A percentile compares a stretch with the other conserved stretches of the same genome.
Conservation (phyloP, 208 protist species). For the Balamuthia mandrillaris region DNA sequence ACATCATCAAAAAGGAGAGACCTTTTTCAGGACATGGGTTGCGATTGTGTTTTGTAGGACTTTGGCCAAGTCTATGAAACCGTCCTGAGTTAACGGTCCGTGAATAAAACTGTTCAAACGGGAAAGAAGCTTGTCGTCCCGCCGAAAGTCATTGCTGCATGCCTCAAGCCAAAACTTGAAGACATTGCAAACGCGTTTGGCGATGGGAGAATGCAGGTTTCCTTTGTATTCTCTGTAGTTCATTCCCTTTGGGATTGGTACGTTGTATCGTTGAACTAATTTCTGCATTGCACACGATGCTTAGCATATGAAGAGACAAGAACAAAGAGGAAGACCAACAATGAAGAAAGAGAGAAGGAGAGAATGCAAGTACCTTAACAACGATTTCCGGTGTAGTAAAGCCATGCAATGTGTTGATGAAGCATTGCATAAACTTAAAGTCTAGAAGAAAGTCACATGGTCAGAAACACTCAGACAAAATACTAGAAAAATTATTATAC, state of each 20-base stretch:
- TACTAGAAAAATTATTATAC: not conserved
- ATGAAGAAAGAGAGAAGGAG: too few species aligned
- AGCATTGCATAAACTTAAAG: not conserved
- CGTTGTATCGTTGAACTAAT: slow-evolving; percentile 51
- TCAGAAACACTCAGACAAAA: not conserved
- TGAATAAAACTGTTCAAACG: not conserved
- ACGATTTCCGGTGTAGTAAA: not conserved
- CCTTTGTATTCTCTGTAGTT: not conserved
- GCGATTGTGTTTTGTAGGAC: not conserved
- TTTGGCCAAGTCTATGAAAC: not conserved
- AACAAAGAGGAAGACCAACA: not conserved
- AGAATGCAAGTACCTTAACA: not conserved
- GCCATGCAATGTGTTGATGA: not conserved
- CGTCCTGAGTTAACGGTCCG: not conserved
- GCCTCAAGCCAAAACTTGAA: slow-evolving; percentile 60
- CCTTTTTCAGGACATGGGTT: too few species aligned
- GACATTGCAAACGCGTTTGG: slow-evolving; percentile 50
- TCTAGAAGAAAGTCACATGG: not conserved
- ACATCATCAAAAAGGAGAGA: too few species aligned
- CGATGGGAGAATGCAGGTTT: slow-evolving; percentile 19
- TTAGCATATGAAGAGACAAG: not conserved
- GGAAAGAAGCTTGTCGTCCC: too few species aligned
- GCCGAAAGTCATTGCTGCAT: too few species aligned
- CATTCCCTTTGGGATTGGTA: slow-evolving; percentile 7
- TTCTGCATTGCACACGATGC: slow-evolving; percentile 19